These are phyloP conservation scores for Epichloe uncinata DNA, from an alignment of 2,329 filamentous ascomycete genomes.

Conservation along the genomic window DNA sequence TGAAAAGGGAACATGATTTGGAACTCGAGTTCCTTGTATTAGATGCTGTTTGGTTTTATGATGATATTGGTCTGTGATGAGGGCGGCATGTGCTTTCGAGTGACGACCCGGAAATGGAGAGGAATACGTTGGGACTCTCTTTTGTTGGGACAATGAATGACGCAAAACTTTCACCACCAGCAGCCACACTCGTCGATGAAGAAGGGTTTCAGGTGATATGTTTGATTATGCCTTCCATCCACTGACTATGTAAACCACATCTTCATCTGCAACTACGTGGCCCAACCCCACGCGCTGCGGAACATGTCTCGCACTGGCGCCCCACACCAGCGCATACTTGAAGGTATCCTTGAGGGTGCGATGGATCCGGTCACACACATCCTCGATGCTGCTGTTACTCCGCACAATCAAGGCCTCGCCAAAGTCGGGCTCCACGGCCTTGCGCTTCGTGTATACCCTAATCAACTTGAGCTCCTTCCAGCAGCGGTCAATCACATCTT, in stretches of 20 bases:
- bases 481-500: constrained; percentile 86
- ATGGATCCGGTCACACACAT: constrained; percentile 94
- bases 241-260: constrained; percentile 55
- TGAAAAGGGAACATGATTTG: background rate
- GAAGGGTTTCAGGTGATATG: background rate
- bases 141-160: background rate
- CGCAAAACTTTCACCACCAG: background rate
- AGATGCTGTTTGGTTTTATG: background rate
- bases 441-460: constrained; percentile 91
- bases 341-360: constrained; percentile 93
- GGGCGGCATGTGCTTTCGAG: background rate
- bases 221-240: constrained; percentile 44
- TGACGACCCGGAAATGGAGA: background rate
- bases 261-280: constrained; percentile 62
- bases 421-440: constrained; percentile 83
- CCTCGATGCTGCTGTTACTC: constrained; percentile 77
- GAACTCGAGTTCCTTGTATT: background rate
- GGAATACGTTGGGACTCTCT: background rate
- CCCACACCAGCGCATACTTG: constrained; percentile 98
- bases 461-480: constrained; percentile 90
- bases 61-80: background rate
- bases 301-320: constrained; percentile 85
- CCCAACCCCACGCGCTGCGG: constrained; percentile 83
- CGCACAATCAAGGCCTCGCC: constrained; percentile 85
- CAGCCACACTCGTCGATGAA: background rate